Percentiles rank a stretch among this genome's conserved stretches.
Evolutionary conservation across 768 basidiomycete species (phyloP).

Genomic region (Pulveroboletus sp.): DNA sequence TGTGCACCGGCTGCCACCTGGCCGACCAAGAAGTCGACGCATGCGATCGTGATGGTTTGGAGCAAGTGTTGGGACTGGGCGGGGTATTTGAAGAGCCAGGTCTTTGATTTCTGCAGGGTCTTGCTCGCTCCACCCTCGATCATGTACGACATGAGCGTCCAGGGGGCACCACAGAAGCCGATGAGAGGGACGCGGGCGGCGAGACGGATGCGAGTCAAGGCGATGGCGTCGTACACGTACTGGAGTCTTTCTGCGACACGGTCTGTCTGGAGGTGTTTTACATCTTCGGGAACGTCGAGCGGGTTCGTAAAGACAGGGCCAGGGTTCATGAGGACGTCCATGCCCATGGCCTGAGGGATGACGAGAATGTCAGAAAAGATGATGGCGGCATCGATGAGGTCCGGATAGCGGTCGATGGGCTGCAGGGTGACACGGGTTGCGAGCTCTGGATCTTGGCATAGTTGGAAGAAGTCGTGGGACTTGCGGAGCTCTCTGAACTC

Average conservation of each 20-base stretch:
- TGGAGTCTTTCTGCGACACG: conserved; percentile 80
- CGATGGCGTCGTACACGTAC: conserved; percentile 93
- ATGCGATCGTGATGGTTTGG: conserved; percentile 77
- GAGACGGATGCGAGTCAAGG: conserved; percentile 71
- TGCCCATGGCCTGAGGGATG: conserved; percentile 95
- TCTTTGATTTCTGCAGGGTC: conserved; percentile 85
- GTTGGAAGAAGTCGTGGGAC: conserved; percentile 88
- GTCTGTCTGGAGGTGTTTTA: conserved; percentile 59
- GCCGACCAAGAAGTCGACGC: conserved; percentile 84
- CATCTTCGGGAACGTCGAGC: conserved; percentile 69
- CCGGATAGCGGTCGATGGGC: conserved; percentile 84
- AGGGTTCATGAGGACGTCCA: conserved; percentile 92
- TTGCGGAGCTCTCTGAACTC: conserved; percentile 88
- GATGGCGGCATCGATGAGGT: conserved; percentile 90
- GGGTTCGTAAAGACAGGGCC: conserved; percentile 88
- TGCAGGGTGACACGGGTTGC: conserved; percentile 90
- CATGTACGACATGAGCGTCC: conserved; percentile 99
- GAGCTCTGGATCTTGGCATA: conserved; percentile 88
- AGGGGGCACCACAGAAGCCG: conserved; percentile 95
- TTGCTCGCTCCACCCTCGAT: conserved; percentile 93
- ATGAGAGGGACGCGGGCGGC: conserved; percentile 91
- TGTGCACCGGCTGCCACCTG: conserved; percentile 96
- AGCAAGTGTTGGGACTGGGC: conserved; percentile 77
- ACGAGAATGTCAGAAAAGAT: conserved; percentile 99
- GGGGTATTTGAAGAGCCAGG: conserved; percentile 91